phyloP scores from a whole-genome alignment of 2,329 filamentous ascomycete genomes.

The Pestalotiopsis sp. region DNA sequence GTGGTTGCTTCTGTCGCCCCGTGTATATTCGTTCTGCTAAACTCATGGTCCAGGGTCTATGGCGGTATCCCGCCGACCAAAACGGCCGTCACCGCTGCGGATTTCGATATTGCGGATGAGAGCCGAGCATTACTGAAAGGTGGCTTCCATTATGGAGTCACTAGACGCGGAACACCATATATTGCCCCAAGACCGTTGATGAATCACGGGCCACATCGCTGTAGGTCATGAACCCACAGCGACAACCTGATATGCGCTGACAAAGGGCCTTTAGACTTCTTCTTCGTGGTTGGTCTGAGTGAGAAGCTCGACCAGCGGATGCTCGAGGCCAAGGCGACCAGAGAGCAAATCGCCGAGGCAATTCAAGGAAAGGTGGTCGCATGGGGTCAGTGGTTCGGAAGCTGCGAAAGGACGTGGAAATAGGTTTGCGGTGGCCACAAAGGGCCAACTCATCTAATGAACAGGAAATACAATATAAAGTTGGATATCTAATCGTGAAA shows the following conservation, averaged over 20 bases:
- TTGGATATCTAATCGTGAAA: neutral
- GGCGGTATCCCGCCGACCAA: slow-evolving; percentile 39
- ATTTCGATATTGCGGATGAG: slow-evolving; percentile 38
- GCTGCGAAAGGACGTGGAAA: slow-evolving; percentile 44
- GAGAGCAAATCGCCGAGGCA: slow-evolving; percentile 42
- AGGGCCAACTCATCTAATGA: neutral
- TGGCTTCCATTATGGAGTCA: slow-evolving; percentile 50
- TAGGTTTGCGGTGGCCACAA: neutral
- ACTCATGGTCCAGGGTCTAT: slow-evolving; percentile 33
- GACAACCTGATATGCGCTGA: neutral
- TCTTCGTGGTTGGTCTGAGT: slow-evolving; percentile 48
- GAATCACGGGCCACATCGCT: slow-evolving; percentile 55
- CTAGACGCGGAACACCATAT: slow-evolving; percentile 42
- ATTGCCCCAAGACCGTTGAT: slow-evolving; percentile 47
- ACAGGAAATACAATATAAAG: neutral
- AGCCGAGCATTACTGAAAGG: slow-evolving; percentile 37
- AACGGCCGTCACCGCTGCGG: slow-evolving; percentile 34
- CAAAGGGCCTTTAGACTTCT: slow-evolving; percentile 43
- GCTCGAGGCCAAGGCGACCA: slow-evolving; percentile 40
- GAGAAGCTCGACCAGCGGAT: slow-evolving; percentile 40
- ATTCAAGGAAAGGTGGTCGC: slow-evolving; percentile 50
- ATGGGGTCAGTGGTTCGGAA: slow-evolving; percentile 52
- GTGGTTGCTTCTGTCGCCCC: slow-evolving; percentile 9
- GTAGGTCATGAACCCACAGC: slow-evolving; percentile 27
- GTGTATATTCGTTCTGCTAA: neutral